phyloP scores from a whole-genome alignment of 148 eudicot species.

The Chenopodium suecicum region DNA sequence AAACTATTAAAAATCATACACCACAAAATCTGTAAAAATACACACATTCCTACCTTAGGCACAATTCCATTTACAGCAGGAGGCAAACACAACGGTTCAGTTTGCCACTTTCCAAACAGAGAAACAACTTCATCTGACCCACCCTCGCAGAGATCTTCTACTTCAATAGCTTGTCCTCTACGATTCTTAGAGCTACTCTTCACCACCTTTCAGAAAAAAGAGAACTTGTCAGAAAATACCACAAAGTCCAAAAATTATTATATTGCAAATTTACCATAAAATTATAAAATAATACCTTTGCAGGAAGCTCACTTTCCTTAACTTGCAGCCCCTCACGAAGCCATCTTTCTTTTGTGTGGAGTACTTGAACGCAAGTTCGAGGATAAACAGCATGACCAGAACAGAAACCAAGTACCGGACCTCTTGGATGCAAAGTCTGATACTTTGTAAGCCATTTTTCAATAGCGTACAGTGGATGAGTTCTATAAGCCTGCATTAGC shows the following conservation, averaged over 20 bases:
- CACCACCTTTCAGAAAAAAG: conserved; percentile 43
- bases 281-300: conserved; percentile 47
- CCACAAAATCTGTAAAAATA: background rate
- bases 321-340: conserved; percentile 87
- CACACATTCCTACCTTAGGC: conserved; percentile 60
- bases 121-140: conserved; percentile 47
- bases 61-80: conserved; percentile 87
- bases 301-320: conserved; percentile 70
- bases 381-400: conserved; percentile 92
- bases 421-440: conserved; percentile 81
- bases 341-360: conserved; percentile 87
- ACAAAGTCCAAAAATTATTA: no score
- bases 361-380: conserved; percentile 77
- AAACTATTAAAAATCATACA: background rate
- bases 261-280: background rate
- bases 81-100: conserved; percentile 78
- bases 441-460: conserved; percentile 95
- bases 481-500: conserved; percentile 77
- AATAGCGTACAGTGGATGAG: conserved; percentile 78
- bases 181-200: conserved; percentile 51
- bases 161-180: conserved; percentile 47
- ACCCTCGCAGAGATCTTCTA: conserved; percentile 42
- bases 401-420: conserved; percentile 82
- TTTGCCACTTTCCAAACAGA: conserved; percentile 97
- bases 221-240: conserved; percentile 13